These are phyloP conservation scores for Astragalus glycyphyllos DNA, from an alignment of 306 rosid species.

Conservation along the genomic window DNA sequence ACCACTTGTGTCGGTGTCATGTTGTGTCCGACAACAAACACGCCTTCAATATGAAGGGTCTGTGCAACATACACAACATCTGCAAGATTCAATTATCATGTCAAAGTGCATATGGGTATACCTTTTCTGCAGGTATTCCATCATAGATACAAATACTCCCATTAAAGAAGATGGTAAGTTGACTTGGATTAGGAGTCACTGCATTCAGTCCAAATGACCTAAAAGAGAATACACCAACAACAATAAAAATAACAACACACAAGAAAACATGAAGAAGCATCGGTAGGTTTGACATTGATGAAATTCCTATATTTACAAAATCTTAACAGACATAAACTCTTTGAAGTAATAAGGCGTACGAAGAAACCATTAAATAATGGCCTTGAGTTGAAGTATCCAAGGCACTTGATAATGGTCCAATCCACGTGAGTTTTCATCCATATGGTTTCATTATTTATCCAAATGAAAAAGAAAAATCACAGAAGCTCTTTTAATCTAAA, in stretches of 20 bases:
- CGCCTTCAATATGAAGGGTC: too few species aligned
- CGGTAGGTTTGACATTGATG: neutral
- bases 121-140: conserved; percentile 75
- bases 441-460: too few species aligned
- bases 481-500: too few species aligned
- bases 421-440: too few species aligned
- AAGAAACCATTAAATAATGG: neutral
- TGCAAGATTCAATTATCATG: conserved; percentile 10
- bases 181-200: conserved; percentile 41
- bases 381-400: too few species aligned
- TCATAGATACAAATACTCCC: conserved; percentile 67
- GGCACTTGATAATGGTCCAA: too few species aligned
- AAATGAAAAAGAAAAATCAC: too few species aligned
- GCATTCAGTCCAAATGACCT: conserved; percentile 48
- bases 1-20: too few species aligned
- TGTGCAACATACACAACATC: neutral
- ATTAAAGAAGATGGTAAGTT: conserved; percentile 66
- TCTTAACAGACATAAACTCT: neutral
- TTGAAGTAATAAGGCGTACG: neutral
- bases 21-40: too few species aligned
- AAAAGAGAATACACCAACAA: conserved; percentile 33
- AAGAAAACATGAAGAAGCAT: neutral
- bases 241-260: neutral
- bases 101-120: conserved; percentile 34
- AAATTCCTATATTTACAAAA: neutral